These are phyloP conservation scores for Gamsiella multidivaricata DNA, from an alignment of 192 early-diverging fungal genomes.

Conservation along the genomic window DNA sequence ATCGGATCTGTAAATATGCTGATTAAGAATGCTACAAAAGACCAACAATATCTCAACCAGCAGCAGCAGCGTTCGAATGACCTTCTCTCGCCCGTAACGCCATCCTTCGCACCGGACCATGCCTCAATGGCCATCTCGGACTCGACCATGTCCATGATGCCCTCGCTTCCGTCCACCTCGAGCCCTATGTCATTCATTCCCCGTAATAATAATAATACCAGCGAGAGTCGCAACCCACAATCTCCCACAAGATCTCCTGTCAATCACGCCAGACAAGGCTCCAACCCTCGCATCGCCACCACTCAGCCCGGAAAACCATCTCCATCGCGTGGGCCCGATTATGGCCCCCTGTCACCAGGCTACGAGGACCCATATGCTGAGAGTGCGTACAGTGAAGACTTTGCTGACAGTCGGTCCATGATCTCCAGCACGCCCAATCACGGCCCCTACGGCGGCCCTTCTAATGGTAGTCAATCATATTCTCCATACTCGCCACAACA, in stretches of 20 bases:
- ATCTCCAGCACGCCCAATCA: slow-evolving; percentile 1
- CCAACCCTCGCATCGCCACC: background rate
- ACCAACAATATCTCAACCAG: background rate
- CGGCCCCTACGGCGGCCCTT: background rate
- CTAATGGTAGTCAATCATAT: background rate
- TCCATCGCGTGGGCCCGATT: background rate
- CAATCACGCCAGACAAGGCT: background rate
- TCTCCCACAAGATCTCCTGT: background rate
- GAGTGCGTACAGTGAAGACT: slow-evolving; percentile 30
- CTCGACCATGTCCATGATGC: slow-evolving; percentile 49
- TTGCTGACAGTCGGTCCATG: slow-evolving; percentile 5
- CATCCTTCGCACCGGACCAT: slow-evolving; percentile 17
- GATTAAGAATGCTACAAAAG: background rate
- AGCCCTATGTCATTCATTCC: slow-evolving; percentile 23
- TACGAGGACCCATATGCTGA: slow-evolving; percentile 43
- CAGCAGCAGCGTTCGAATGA: background rate
- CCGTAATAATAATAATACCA: background rate
- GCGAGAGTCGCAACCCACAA: background rate
- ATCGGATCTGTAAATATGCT: slow-evolving; percentile 18
- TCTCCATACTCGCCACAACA: slow-evolving; percentile 4
- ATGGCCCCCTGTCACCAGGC: slow-evolving; percentile 9
- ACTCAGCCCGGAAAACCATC: background rate
- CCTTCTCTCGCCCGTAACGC: slow-evolving; percentile 1
- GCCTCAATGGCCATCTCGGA: slow-evolving; percentile 43
- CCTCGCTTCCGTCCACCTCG: slow-evolving; percentile 17